A percentile compares a stretch with the other conserved stretches of the same genome.
Conservation (phyloP, 108 stramenopile genomes). For the Nitzschia inconspicua region DNA sequence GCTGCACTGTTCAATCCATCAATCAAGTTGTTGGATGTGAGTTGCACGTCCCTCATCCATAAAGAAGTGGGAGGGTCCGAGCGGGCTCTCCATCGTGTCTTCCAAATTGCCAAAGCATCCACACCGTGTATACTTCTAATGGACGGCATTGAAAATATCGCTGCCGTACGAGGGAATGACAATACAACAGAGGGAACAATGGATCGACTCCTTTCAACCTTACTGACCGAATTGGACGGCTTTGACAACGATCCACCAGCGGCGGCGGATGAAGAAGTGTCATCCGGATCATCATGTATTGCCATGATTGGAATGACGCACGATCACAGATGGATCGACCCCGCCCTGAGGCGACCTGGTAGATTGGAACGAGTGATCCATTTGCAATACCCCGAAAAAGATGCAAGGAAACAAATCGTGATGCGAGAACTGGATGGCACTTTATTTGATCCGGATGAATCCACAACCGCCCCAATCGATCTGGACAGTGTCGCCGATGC, state of each 20-base stretch:
- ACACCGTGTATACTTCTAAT: slow-evolving; percentile 82
- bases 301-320: slow-evolving; percentile 82
- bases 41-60: slow-evolving; percentile 78
- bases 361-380: slow-evolving; percentile 56
- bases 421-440: slow-evolving; percentile 28
- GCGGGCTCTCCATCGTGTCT: slow-evolving; percentile 60
- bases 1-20: slow-evolving; percentile 53
- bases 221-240: slow-evolving; percentile 83
- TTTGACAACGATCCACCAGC: slow-evolving; percentile 29
- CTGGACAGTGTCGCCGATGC: slow-evolving; percentile 33
- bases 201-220: slow-evolving; percentile 81
- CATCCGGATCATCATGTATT: slow-evolving; percentile 30
- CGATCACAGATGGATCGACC: slow-evolving; percentile 66
- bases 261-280: not conserved
- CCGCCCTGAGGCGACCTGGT: slow-evolving; percentile 74
- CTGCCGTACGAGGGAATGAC: slow-evolving; percentile 76
- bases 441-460: slow-evolving; percentile 28
- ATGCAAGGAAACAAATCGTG: slow-evolving; percentile 49
- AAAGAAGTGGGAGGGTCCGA: slow-evolving; percentile 87
- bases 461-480: slow-evolving; percentile 14
- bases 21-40: slow-evolving; percentile 74
- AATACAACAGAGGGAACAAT: slow-evolving; percentile 85
- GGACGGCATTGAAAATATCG: slow-evolving; percentile 84
- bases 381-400: slow-evolving; percentile 47
- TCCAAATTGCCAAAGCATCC: slow-evolving; percentile 57